Percentiles rank a stretch among this genome's conserved stretches.
Conservation (phyloP, 768 basidiomycete genomes). For the Harrya chromipes region DNA sequence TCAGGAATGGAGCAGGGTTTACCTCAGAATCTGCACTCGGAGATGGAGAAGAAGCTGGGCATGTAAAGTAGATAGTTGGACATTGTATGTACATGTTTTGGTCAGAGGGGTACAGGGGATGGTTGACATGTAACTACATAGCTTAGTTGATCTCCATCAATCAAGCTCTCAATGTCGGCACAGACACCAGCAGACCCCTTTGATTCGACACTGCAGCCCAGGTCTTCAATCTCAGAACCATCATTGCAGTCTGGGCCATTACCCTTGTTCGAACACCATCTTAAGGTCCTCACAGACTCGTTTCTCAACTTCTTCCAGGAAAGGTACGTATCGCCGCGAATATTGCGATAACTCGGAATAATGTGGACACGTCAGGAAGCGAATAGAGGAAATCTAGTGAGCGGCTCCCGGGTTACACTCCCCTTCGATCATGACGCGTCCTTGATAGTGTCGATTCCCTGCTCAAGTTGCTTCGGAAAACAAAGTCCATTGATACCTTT, state of each 20-base stretch:
- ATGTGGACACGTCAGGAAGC: conserved; percentile 47
- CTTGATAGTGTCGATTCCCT: conserved; percentile 67
- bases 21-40: conserved; percentile 55
- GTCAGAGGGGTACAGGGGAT: conserved; percentile 1
- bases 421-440: conserved; percentile 3
- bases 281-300: conserved; percentile 63
- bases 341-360: conserved; percentile 19
- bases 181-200: conserved; percentile 21
- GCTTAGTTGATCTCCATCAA: conserved; percentile 6
- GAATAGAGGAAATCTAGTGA: conserved; percentile 85
- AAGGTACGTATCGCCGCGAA: conserved; percentile 47
- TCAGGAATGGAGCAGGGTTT: conserved; percentile 53
- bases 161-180: conserved; percentile 9
- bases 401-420: conserved; percentile 19
- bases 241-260: conserved; percentile 48
- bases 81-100: conserved; percentile 27
- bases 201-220: conserved; percentile 17
- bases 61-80: conserved; percentile 27
- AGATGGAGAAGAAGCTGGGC: conserved; percentile 61
- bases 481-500: conserved; percentile 63
- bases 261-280: conserved; percentile 68
- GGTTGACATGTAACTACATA: neutral
- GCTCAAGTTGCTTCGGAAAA: conserved; percentile 66
- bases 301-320: conserved; percentile 86
- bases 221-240: conserved; percentile 29